A percentile compares a stretch with the other conserved stretches of the same genome.
phyloP scores from a whole-genome alignment of 345 rosid genomes.

The Raphanus sativus region DNA sequence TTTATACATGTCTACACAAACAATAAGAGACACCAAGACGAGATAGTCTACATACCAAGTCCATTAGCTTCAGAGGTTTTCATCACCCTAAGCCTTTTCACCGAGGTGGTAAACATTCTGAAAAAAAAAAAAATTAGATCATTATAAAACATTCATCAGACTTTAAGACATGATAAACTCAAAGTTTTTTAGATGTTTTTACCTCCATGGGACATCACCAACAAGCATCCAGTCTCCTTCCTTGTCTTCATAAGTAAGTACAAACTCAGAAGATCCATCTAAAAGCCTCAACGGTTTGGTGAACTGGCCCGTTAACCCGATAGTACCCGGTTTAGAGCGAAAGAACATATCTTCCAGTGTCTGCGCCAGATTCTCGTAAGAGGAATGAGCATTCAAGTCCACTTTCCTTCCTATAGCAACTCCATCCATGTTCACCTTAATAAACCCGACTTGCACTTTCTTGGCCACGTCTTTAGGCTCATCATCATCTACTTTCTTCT shows the following conservation, averaged over 20 bases:
- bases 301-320: conserved; percentile 37
- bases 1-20: not conserved
- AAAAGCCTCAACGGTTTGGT: conserved; percentile 57
- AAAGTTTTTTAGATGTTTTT: conserved; percentile 23
- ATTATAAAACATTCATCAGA: not conserved
- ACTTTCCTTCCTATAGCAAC: conserved; percentile 89
- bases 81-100: conserved; percentile 86
- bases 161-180: not conserved
- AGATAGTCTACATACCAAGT: conserved; percentile 52
- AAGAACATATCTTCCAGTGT: conserved; percentile 86
- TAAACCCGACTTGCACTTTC: conserved; percentile 64
- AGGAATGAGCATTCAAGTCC: conserved; percentile 70
- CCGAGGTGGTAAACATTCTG: conserved; percentile 80
- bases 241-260: conserved; percentile 88
- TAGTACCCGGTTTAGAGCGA: conserved; percentile 34
- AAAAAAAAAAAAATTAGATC: conserved; percentile 5
- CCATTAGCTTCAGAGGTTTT: conserved; percentile 85
- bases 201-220: conserved; percentile 99
- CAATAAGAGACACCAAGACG: not conserved
- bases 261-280: conserved; percentile 81
- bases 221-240: conserved; percentile 99
- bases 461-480: conserved; percentile 51
- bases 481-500: conserved; percentile 44
- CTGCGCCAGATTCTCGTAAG: conserved; percentile 65
- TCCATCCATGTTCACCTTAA: conserved; percentile 93